Percentiles rank a stretch among this genome's conserved stretches.
Evolutionary conservation across 169 alveolate genomes (phyloP).

Genomic region (Babesia caballi): DNA sequence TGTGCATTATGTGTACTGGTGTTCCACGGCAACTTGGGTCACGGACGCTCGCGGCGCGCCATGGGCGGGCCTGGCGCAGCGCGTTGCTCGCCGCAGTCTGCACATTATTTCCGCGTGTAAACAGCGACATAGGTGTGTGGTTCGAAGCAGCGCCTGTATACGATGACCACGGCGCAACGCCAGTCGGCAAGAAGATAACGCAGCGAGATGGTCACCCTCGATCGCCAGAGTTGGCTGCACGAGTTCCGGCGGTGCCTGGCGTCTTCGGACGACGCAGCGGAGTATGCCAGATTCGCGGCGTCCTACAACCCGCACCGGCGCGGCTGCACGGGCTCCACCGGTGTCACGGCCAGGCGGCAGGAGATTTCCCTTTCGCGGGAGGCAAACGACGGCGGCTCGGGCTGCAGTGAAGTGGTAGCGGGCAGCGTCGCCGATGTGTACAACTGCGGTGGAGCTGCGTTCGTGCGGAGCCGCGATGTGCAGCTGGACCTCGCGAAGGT

Average conservation of each 20-base stretch:
- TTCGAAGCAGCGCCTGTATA: neutral
- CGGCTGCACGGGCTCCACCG: neutral
- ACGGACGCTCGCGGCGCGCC: neutral
- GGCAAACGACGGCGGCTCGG: neutral
- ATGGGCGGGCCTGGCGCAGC: neutral
- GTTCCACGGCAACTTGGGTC: neutral
- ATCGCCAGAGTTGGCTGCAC: constrained; percentile 17
- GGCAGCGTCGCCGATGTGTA: constrained; percentile 35
- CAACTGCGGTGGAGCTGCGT: constrained; percentile 30
- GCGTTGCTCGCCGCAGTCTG: too few species aligned
- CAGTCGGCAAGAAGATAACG: neutral
- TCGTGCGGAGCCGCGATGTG: constrained; percentile 32
- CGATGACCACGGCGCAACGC: neutral
- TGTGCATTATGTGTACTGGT: neutral
- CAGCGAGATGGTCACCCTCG: neutral
- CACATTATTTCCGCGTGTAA: too few species aligned
- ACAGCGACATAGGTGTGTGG: neutral
- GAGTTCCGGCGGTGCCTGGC: constrained; percentile 27
- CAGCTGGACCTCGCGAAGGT: constrained; percentile 42
- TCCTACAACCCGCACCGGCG: constrained; percentile 28
- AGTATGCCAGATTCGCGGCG: constrained; percentile 11
- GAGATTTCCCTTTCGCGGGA: neutral
- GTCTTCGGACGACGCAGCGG: neutral
- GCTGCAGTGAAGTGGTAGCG: neutral
- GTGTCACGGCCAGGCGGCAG: neutral